Conservation (phyloP, 345 rosid genomes). For the Ceriops zippeliana region DNA sequence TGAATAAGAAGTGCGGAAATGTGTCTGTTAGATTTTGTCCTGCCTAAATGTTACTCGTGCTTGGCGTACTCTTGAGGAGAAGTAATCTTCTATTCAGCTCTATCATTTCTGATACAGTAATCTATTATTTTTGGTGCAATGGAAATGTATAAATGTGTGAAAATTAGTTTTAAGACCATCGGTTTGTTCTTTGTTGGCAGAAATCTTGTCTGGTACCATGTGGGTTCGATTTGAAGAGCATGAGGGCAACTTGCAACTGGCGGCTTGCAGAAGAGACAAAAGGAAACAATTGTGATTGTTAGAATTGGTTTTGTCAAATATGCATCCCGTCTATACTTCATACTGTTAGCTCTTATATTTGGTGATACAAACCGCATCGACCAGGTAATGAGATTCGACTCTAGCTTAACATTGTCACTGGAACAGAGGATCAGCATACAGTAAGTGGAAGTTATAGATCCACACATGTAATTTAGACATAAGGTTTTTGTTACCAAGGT, state of each 20-base stretch:
- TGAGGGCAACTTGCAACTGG: not conserved
- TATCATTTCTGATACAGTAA: not conserved
- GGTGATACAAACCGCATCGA: conserved; percentile 4
- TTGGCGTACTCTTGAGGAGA: not conserved
- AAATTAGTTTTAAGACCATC: not conserved
- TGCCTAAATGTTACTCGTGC: not conserved
- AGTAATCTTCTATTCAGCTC: not conserved
- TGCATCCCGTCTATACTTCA: not conserved
- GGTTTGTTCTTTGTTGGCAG: conserved; percentile 7
- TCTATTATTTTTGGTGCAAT: not conserved
- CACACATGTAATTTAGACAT: not conserved
- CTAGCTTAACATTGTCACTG: too few relatives aligned
- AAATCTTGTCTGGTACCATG: conserved; percentile 8
- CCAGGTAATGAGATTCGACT: too few relatives aligned
- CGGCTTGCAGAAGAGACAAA: conserved; percentile 2
- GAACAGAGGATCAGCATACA: not conserved
- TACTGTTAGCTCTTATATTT: not conserved
- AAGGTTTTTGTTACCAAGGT: not conserved
- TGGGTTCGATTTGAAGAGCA: conserved; percentile 3
- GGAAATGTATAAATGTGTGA: not conserved
- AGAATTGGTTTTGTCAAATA: not conserved
- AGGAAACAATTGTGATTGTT: conserved; percentile 12
- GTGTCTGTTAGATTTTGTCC: not conserved
- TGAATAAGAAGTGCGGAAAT: not conserved
- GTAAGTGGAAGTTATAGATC: not conserved